phyloP scores from a whole-genome alignment of 371 early-diverging fungal genomes.

The Caulochytrium protostelioides region DNA sequence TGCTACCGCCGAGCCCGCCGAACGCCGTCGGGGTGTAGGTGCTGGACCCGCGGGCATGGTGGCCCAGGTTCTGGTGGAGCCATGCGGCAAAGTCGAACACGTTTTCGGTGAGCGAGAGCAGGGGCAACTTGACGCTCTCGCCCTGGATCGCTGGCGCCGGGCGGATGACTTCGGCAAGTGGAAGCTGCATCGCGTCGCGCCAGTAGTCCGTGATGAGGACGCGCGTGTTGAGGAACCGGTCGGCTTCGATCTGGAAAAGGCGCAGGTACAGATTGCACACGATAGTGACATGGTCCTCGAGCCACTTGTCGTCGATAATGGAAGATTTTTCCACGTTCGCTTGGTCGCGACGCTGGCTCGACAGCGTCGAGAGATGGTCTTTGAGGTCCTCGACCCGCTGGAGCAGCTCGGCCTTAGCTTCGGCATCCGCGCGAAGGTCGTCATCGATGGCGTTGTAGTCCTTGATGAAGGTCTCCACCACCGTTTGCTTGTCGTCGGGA shows the following conservation, averaged over 20 bases:
- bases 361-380: constrained; percentile 30
- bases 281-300: constrained; percentile 30
- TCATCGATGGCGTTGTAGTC: constrained; percentile 32
- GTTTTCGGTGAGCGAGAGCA: no score
- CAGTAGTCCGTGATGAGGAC: constrained; percentile 21
- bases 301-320: constrained; percentile 26
- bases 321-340: constrained; percentile 23
- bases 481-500: constrained; percentile 25
- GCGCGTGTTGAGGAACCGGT: constrained; percentile 16
- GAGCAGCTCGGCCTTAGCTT: constrained; percentile 33
- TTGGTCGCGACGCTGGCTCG: constrained; percentile 26
- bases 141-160: no score
- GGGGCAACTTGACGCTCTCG: no score
- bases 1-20: no score
- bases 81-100: no score
- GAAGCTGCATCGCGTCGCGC: no score
- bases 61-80: no score
- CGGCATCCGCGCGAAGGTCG: constrained; percentile 21
- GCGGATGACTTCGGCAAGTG: no score
- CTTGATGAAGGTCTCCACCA: constrained; percentile 21
- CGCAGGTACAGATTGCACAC: constrained; percentile 20
- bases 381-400: constrained; percentile 29
- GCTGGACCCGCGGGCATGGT: no score
- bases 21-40: no score
- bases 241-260: constrained; percentile 30